Evolutionary conservation across 2,329 filamentous ascomycete species (phyloP), one percentile per base, ranked within the genome.

Genomic region (Ceratocystis destructans): DNA sequence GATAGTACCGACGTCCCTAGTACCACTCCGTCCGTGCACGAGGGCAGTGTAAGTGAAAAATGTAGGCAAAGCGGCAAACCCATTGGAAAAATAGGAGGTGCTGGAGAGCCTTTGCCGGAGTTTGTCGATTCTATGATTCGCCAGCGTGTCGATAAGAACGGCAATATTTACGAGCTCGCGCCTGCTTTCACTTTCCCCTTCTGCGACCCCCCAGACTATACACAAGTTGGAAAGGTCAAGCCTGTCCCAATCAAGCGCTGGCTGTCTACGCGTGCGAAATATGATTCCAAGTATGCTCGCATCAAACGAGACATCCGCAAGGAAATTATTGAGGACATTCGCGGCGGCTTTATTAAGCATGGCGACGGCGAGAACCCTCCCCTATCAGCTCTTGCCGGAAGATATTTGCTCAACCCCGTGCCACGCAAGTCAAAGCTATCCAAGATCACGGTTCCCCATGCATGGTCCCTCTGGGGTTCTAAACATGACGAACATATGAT

Each of bases 111-210:
- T 3, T 77, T 96, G 0, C 93, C 91, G 0, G 77, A 81, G 0
- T 97, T 96, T 75, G 81, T 84, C 64, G 80, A 87, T 68, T 87
- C 95, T 74, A 96, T 97, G 92, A 92, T 99, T 69, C 87, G 94
- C 7, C 91, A 99, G 74, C 81, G 88, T 33, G 86, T 97, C 22
- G 88, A 89, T 68, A 81, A 88, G 1, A 85, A 93, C 72, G 94
- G 94, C 4, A 80, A 82, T 12, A 86, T 92, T 25, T 85, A 86
- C 67, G 81, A 84, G 0, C 79, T 99, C 4, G 80, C 83, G 0
- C 79, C 85, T 0, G 80, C 84, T 22, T 77, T 80, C 0, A 83
- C 89, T 2, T 79, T 96, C 0, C 79, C 83, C 0, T 88, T 70
- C 70, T 96, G 75, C 76, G 70, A 0, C 77, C 81, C 1, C 78